Evolutionary conservation across 192 early-diverging fungal species (phyloP), one percentile per base, ranked within the genome.

Genomic region (Chytriomyces sp.): DNA sequence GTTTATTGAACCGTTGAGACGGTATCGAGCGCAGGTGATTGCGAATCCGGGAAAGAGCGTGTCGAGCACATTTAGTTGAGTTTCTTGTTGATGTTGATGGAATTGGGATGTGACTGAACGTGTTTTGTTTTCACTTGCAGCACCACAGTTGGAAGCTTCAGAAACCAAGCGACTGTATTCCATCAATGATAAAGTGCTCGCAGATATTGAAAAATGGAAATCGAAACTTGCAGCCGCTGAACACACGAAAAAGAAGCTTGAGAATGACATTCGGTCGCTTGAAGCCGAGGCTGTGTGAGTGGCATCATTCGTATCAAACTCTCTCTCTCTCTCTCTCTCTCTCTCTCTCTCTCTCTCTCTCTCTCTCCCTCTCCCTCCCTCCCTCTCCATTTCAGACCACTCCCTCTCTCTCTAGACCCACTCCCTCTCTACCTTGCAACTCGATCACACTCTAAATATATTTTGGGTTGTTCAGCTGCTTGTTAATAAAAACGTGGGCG

Each of bases 151-250:
- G 28, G 93, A 96, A 73, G 85, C 86, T 28, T 90, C 91, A 28
- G 94, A 94, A 77, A 73, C 91, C 69, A 82, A 86, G 26, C 85
- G 86, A 26, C 79, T 93, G 48, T 88, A 88, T 47, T 80, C 89
- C 50, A 88, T 89, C 3, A 81, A 89, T 46, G 82, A 84, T 5
- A 87, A 89, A 61, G 88, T 94, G 18, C 79, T 86, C 13, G 80
- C 77, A 50, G 85, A 90, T 74, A 69, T 89, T 16, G 83, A 89
- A 77, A 84, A 81, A 48, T 57, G 74, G 73, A 77, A 82, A 75
- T 50, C 43, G 6, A 48, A 62, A 49, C 69, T 81, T 16, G 75
- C 77, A 24, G 48, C 65, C 65, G 73, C 64, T 16, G 78, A 79
- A 23, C 49, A 24, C 4, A 64, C 65, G 13, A 64, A 64, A 43